Conservation (phyloP, 2,329 filamentous ascomycete species). For the Pyrenophora tritici-repentis region DNA sequence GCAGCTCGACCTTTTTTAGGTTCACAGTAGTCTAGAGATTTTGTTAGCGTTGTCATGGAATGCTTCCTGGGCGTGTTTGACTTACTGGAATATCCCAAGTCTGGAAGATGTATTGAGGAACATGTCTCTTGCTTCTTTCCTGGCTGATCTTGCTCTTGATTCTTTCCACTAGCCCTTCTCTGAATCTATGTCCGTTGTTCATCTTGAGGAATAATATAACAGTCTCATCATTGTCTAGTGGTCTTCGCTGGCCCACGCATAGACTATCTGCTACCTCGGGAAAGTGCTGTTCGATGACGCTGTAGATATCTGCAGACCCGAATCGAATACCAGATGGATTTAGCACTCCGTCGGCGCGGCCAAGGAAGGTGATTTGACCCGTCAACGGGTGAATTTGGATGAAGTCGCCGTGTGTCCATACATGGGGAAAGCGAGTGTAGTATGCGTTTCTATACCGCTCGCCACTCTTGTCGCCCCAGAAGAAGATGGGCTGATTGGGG, state of each 20-base stretch:
- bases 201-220: slow-evolving; percentile 66
- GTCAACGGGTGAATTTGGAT: slow-evolving; percentile 72
- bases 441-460: slow-evolving; percentile 54
- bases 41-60: neutral
- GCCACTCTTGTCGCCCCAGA: slow-evolving; percentile 52
- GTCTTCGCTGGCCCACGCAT: slow-evolving; percentile 77
- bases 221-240: slow-evolving; percentile 61
- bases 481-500: slow-evolving; percentile 70
- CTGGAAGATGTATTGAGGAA: slow-evolving; percentile 79
- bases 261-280: slow-evolving; percentile 71
- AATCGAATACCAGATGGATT: slow-evolving; percentile 81
- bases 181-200: slow-evolving; percentile 56
- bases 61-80: slow-evolving; percentile 16
- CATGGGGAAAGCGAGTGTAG: slow-evolving; percentile 57
- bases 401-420: slow-evolving; percentile 86
- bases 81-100: slow-evolving; percentile 79
- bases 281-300: slow-evolving; percentile 71
- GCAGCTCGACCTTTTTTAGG: slow-evolving; percentile 82
- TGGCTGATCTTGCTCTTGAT: slow-evolving; percentile 69
- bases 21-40: slow-evolving; percentile 74
- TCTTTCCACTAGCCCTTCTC: slow-evolving; percentile 55
- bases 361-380: slow-evolving; percentile 67
- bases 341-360: slow-evolving; percentile 75
- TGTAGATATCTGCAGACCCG: slow-evolving; percentile 80
- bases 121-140: slow-evolving; percentile 73